phyloP scores from a whole-genome alignment of 2,329 filamentous ascomycete species.

The Coleophoma cylindrospora region DNA sequence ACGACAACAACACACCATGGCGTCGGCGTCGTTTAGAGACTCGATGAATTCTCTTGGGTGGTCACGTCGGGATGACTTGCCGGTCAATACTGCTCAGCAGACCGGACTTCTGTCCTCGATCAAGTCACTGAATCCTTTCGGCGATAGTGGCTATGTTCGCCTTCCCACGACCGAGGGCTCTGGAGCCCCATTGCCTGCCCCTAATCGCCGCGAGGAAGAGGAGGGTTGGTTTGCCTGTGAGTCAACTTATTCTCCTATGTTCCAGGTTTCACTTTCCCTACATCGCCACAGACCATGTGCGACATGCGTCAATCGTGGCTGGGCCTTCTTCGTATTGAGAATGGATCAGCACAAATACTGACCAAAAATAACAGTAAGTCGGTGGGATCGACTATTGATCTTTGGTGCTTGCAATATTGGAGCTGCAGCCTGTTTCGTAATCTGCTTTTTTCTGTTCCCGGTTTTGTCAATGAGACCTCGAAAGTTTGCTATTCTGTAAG shows the following conservation, averaged over 20 bases:
- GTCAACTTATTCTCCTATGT: constrained; percentile 35
- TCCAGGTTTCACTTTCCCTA: constrained; percentile 22
- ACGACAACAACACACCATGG: constrained; percentile 50
- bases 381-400: constrained; percentile 92
- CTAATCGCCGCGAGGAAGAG: constrained; percentile 84
- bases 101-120: constrained; percentile 76
- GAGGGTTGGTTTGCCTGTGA: constrained; percentile 94
- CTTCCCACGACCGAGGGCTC: constrained; percentile 80
- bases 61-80: constrained; percentile 76
- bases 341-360: constrained; percentile 17
- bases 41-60: constrained; percentile 93
- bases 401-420: constrained; percentile 89
- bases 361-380: constrained; percentile 65
- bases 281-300: constrained; percentile 21
- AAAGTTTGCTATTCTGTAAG: constrained; percentile 97
- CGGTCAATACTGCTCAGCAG: constrained; percentile 66
- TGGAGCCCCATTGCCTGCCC: constrained; percentile 81
- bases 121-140: constrained; percentile 83
- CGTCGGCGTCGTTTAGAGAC: constrained; percentile 84
- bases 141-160: constrained; percentile 79
- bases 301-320: constrained; percentile 18
- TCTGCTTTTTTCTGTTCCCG: constrained; percentile 88
- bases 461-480: constrained; percentile 73
- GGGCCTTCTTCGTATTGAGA: constrained; percentile 14
- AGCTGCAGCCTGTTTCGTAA: constrained; percentile 85